Evolutionary conservation across 2,329 filamentous ascomycete species (phyloP), one percentile per base, ranked within the genome.

Genomic region (Tolypocladium tundrense): DNA sequence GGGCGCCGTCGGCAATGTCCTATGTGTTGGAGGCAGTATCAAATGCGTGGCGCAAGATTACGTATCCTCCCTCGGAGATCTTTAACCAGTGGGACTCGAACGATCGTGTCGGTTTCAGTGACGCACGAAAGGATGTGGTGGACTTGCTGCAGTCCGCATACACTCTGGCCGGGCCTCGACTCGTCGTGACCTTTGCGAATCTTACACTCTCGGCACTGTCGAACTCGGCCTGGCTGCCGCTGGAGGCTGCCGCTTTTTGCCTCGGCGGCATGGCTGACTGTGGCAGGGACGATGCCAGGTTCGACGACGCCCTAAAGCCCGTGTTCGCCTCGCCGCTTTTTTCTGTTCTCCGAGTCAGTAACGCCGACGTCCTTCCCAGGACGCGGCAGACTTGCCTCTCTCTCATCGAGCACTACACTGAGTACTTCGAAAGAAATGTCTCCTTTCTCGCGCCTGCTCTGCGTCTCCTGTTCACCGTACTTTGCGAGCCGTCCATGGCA

Each of bases 111-210:
- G 84, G 80, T 0, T 92, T 92, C 70, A 77, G 80, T 55, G 85
- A 88, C 58, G 90, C 90, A 53, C 81, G 90, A 37, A 86, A 88
- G 63, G 90, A 95, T 65, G 85, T 92, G n/a, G 80, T 83, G 55
- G 90, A 95, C 68, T 79, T 94, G 55, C 76, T 94, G 35, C 84
- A 91, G 63, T 85, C 87, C 2, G 82, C 87, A 3, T 92, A 86
- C 64, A 78, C 85, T 3, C 72, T 88, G 19, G 78, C 81, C 48
- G 84, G 83, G 0, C 74, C 79, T 31, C 71, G 77, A 41, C 70
- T 88, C 13, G 75, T 88, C 45, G 74, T 77, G 1, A 77, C 78
- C 9, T 87, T 88, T 62, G 78, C 78, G 45, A 75, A 81, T 51
- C 66, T 83, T n/a, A 75, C 81, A 24, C 70, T 83, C 39, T 75